Evolutionary conservation across 345 rosid genomes (phyloP), one percentile per base, ranked within the genome.

Genomic region (Alliaria petiolata): DNA sequence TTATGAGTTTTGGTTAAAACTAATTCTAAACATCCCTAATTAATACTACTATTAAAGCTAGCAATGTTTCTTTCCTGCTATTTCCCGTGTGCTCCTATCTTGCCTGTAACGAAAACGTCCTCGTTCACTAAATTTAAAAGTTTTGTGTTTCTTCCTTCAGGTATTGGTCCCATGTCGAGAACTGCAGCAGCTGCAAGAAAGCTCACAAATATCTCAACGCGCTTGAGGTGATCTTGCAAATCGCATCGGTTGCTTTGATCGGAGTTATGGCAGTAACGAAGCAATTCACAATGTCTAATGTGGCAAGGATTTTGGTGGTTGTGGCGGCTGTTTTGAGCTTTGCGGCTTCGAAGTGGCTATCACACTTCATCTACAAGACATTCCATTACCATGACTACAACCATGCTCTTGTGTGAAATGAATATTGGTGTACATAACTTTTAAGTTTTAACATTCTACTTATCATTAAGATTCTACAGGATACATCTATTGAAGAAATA

Each of bases 81-180:
- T 42, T 42, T 42, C 8, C 36, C 45, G 17, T 42, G 9, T n/a
- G 19, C 47, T 26, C 35, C 33, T 28, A 52, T 52, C 57, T 4
- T 52, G 15, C 14, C 22, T 17, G 39, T 31, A 11, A 25, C 13
- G 33, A 15, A 50, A 66, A 16, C 50, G 16, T 44, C 12, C 20
- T 33, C 16, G 25, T 55, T 33, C 4, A 5, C 36, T 15, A 43
- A 62, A 15, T 5, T 28, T 22, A 20, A 39, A 39, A 19, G 12
- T 49, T 38, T 4, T 28, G 52, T 40, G 36, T 15, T 55, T 59
- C 28, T 47, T 59, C 22, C 40, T 52, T 12, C 82, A 93, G 88
- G 96, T 89, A 88, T 57, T 70, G 98, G 91, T 81, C 95, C 12
- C 98, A 86, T 76, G 91, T 88, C 26, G 91, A 85, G 83, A 92